A percentile compares a stretch with the other conserved stretches of the same genome.
These are phyloP conservation scores for Leishmania tarentolae DNA, from an alignment of 208 protist species.

Conservation along the genomic window DNA sequence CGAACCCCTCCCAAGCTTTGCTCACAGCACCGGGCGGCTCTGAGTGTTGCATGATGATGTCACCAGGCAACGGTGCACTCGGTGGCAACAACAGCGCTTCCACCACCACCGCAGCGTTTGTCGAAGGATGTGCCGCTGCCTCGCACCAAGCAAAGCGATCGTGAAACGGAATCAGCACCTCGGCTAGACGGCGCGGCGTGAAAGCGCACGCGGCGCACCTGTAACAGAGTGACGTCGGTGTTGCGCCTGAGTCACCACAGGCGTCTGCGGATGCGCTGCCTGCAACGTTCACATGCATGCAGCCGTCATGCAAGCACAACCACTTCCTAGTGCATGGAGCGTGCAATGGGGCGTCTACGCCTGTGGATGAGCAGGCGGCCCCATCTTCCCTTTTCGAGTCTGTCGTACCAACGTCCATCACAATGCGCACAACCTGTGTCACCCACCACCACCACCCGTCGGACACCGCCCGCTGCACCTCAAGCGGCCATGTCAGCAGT, in stretches of 20 bases:
- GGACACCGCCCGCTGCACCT: slow-evolving; percentile 9
- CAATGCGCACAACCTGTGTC: slow-evolving; percentile 23
- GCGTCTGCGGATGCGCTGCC: background rate
- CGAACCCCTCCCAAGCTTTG: background rate
- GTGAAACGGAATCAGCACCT: slow-evolving; percentile 19
- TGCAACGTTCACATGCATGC: slow-evolving; percentile 52
- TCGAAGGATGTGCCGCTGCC: slow-evolving; percentile 1
- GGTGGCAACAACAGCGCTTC: slow-evolving; percentile 10
- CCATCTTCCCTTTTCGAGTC: background rate
- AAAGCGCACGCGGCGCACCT: slow-evolving; percentile 29
- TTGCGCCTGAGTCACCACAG: background rate
- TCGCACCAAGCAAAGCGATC: slow-evolving; percentile 20
- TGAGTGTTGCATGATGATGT: background rate
- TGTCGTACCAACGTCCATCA: background rate
- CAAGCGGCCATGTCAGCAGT: slow-evolving; percentile 17
- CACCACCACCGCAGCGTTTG: slow-evolving; percentile 2
- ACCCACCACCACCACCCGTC: slow-evolving; percentile 21
- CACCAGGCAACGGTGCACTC: slow-evolving; percentile 2
- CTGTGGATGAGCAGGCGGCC: background rate
- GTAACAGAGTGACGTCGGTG: background rate
- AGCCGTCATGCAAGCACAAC: slow-evolving; percentile 69
- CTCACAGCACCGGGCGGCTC: background rate
- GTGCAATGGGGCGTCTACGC: background rate
- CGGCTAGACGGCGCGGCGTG: slow-evolving; percentile 10
- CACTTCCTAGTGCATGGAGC: slow-evolving; percentile 29